Conservation (phyloP, 2,329 filamentous ascomycete genomes). For the Fusarium bulbicola region DNA sequence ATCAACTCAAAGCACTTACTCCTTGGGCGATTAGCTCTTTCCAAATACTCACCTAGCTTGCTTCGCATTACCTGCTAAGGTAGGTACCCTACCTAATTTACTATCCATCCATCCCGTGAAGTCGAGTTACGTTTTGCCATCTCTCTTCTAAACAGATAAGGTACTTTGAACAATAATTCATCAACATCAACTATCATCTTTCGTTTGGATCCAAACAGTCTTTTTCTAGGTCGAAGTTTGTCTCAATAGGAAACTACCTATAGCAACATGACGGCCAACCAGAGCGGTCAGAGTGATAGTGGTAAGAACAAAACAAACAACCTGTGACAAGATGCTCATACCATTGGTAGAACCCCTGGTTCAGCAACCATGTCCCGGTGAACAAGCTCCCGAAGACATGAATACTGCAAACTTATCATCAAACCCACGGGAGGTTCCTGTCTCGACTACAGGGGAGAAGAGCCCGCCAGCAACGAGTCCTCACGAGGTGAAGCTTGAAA, state of each 20-base stretch:
- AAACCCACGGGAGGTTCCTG: not conserved
- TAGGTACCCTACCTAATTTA: too few relatives aligned
- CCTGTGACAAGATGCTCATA: not conserved
- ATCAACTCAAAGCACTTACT: not conserved
- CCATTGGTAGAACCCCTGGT: not conserved
- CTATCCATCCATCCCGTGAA: not conserved
- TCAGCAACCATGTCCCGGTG: not conserved
- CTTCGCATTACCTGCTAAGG: not conserved
- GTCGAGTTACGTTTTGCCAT: not conserved
- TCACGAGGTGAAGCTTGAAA: not conserved
- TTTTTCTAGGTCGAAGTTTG: not conserved
- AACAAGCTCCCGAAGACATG: not conserved
- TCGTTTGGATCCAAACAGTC: constrained; percentile 11
- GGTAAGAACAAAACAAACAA: not conserved
- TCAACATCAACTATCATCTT: not conserved
- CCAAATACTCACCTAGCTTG: not conserved
- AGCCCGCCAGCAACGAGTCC: not conserved
- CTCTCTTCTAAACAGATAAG: not conserved
- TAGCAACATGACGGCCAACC: not conserved
- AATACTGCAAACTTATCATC: not conserved
- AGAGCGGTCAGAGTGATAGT: too few relatives aligned
- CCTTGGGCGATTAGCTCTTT: not conserved
- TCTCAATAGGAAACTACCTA: not conserved
- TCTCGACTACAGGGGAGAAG: not conserved
- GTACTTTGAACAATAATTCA: not conserved